Base-by-base conservation (phyloP, 345 rosid genomes). In the Cardamine chenopodiifolia region DNA sequence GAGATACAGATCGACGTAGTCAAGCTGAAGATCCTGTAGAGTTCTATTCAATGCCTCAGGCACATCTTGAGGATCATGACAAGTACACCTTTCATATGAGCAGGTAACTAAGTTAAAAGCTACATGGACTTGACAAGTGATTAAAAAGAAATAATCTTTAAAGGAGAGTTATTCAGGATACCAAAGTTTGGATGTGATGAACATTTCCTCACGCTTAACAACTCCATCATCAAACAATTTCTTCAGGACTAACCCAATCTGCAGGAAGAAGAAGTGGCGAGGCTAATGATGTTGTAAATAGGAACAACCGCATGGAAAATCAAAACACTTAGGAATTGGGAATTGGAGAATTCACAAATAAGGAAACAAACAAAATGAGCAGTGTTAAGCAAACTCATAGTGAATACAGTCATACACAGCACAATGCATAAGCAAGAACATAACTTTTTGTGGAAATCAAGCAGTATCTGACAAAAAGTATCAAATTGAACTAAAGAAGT, bases 161-260 rank as follows among this genome's bases (percentile, higher is more conserved):
- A 34, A 48, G 15, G 25, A 44, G 0, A 68, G 29, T 49, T 26
- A 68, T 49, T 61, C 12, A 75, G 39, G 42, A 69, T 62, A 91
- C 97, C 93, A 85, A 79, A 89, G 95, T 63, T 89, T 87, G 42
- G 95, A 91, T 56, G 95, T 91, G 75, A 91, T 78, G 61, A 85
- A 89, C 62, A 91, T 28, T 39, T 89, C 95, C 73, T 87, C 89
- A 12, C 97, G 90, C 78, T 89, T 87, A 49, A 91, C 90, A 34
- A 89, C 90, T 4, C 89, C 86, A 40, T 85, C 91, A 25, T 84
- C 82, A 68, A 89, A 87, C 56, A 91, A 71, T 70, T 86, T 82
- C 83, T 84, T 87, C 61, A 89, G 62, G 5, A 79, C 93, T 42
- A 15, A 48, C 19, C 97, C 95, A 69, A 89, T 83, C 97, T 91